These are phyloP conservation scores for Rubroboletus pulcherrimus DNA, from an alignment of 768 basidiomycete genomes.

Conservation along the genomic window DNA sequence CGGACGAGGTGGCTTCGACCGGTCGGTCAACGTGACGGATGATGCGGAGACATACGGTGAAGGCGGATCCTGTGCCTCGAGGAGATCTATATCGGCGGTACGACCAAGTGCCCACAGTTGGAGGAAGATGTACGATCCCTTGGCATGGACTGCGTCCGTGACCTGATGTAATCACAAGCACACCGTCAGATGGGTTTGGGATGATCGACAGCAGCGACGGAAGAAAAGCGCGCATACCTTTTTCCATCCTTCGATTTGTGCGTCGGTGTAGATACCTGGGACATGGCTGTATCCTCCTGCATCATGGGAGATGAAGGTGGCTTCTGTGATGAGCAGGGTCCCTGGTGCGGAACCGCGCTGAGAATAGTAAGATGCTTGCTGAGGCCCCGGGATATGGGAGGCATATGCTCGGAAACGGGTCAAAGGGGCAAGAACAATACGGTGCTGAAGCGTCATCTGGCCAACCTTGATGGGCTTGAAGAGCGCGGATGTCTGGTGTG, in stretches of 20 bases:
- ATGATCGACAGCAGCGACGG: too few relatives aligned
- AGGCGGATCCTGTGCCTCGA: conserved; percentile 31
- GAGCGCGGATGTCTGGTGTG: too few relatives aligned
- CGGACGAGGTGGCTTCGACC: conserved; percentile 15
- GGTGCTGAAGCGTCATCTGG: conserved; percentile 39
- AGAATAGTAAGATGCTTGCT: conserved; percentile 44
- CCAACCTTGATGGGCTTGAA: conserved; percentile 48
- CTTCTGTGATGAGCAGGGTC: conserved; percentile 56
- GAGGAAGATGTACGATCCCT: conserved; percentile 44
- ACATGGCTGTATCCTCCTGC: conserved; percentile 48
- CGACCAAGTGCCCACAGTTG: conserved; percentile 61
- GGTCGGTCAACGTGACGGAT: conserved; percentile 20
- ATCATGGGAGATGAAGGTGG: conserved; percentile 44
- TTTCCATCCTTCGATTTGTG: conserved; percentile 54
- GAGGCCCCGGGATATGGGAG: conserved; percentile 34
- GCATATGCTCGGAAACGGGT: conserved; percentile 42
- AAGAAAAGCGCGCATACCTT: conserved; percentile 21
- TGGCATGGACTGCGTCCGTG: conserved; percentile 53
- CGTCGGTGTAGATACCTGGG: conserved; percentile 64
- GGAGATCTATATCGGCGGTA: conserved; percentile 31
- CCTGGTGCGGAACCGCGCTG: conserved; percentile 48
- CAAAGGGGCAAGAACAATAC: conserved; percentile 51
- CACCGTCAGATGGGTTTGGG: neutral
- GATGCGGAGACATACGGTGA: conserved; percentile 36
- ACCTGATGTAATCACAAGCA: conserved; percentile 34